Base-by-base conservation (phyloP, 2,329 filamentous ascomycete genomes). In the Ciborinia camelliae region DNA sequence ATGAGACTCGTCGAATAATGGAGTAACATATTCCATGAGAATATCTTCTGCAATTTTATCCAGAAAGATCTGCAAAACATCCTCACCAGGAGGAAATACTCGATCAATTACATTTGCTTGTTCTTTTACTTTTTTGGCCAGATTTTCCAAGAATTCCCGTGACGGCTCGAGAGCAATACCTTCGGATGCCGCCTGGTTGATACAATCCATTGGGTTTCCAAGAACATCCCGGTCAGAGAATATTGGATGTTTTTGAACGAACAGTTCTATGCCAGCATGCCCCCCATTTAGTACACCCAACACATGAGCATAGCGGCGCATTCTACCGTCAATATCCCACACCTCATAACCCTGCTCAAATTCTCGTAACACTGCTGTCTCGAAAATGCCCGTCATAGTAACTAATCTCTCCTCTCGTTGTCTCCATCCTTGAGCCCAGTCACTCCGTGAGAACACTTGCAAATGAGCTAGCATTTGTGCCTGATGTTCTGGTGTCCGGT, bases 341-440 rank as follows among this genome's bases (percentile, higher is more conserved):
- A 87, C 88, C 75, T 95, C 91, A 70, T 96, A 96, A 4, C 92
- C 95, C 73, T 95, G 90, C 76, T 96, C 90, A 71, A 99, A 99
- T 75, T 99, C 95, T 57, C 90, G 85, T 60, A 97, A 79, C 4
- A 96, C 93, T 4, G 93, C 92, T 64, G 89, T 92, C 77, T 98
- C 94, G 72, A 99, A 99, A 66, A 95, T 88, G 45, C 84, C 84
- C 69, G 89, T 85, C 84, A 96, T 92, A 30, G 82, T 84, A 45
- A 85, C 81, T 26, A 99, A 79, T 73, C 89, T 90, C 67, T 90
- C 86, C 71, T 90, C 85, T 51, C 94, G 82, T 70, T 86, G 82
- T 55, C 80, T 77, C 81, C 90, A 93, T 1, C 92, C 93, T 65
- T 89, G 80, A 0, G 91, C 83, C 79, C 86, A 90, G 76, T 99